A percentile compares a stretch with the other conserved stretches of the same genome.
Conservation (phyloP, 495 filamentous ascomycete species). For the Penicillium verhagenii region DNA sequence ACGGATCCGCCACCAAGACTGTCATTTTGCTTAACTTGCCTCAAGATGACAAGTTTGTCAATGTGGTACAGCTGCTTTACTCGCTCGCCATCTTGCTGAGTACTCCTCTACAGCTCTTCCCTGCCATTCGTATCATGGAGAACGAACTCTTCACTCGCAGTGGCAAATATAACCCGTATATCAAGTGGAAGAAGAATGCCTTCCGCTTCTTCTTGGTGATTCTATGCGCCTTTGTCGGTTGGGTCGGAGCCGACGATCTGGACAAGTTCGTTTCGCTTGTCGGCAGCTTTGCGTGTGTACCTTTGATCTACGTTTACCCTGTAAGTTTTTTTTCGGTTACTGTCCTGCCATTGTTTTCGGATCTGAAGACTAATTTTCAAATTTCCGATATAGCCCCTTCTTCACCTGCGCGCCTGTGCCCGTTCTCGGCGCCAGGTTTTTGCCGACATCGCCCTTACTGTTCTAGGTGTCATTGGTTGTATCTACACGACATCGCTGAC, state of each 20-base stretch:
- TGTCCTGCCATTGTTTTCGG: too few relatives aligned
- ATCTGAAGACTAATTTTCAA: neutral
- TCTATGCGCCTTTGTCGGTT: conserved; percentile 81
- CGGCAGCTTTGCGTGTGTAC: conserved; percentile 96
- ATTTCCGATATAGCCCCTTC: conserved; percentile 61
- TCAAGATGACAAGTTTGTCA: conserved; percentile 94
- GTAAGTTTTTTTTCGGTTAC: conserved; percentile 61
- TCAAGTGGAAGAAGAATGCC: conserved; percentile 98
- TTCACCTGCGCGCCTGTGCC: conserved; percentile 81
- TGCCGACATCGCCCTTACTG: conserved; percentile 69
- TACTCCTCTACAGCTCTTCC: conserved; percentile 94
- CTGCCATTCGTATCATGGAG: conserved; percentile 79
- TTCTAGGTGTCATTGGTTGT: conserved; percentile 84
- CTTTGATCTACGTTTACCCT: conserved; percentile 95
- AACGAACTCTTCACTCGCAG: conserved; percentile 73
- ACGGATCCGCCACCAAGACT: conserved; percentile 90
- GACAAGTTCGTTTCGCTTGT: conserved; percentile 97
- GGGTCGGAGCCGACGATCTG: conserved; percentile 87
- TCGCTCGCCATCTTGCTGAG: conserved; percentile 90
- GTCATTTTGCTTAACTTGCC: conserved; percentile 95
- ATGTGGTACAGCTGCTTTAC: conserved; percentile 93
- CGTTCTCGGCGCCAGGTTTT: conserved; percentile 58
- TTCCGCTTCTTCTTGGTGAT: conserved; percentile 92
- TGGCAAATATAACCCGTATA: conserved; percentile 91
- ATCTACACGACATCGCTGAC: conserved; percentile 86